phyloP scores from a whole-genome alignment of 495 filamentous ascomycete species.

The Aspergillus olivimuriae region DNA sequence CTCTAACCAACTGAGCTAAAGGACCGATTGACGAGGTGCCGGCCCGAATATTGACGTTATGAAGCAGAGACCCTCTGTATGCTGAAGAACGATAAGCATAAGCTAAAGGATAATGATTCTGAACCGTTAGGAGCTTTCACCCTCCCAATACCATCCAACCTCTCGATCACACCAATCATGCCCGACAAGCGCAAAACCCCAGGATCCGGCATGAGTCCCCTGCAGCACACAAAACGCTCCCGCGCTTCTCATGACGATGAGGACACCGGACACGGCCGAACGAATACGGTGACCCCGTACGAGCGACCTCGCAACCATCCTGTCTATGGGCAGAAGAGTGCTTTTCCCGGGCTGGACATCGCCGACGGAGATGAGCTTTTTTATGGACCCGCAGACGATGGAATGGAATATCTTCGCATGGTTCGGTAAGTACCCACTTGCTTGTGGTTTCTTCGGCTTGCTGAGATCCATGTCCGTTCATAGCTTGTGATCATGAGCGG shows the following conservation, averaged over 20 bases:
- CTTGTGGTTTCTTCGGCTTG: constrained; percentile 1
- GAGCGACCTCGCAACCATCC: constrained; percentile 51
- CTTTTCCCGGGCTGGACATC: constrained; percentile 66
- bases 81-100: too few relatives aligned
- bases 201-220: constrained; percentile 10
- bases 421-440: constrained; percentile 60
- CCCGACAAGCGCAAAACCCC: constrained; percentile 31
- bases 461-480: constrained; percentile 1
- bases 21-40: too few relatives aligned
- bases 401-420: constrained; percentile 68
- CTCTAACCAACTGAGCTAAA: too few relatives aligned
- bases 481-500: background rate
- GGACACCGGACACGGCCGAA: constrained; percentile 13
- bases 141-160: too few relatives aligned
- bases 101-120: too few relatives aligned
- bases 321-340: constrained; percentile 68
- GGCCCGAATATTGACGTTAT: too few relatives aligned
- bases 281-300: constrained; percentile 12
- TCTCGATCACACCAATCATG: constrained; percentile 21
- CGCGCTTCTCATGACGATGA: constrained; percentile 26
- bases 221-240: constrained; percentile 22
- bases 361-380: constrained; percentile 44
- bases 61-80: too few relatives aligned
- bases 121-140: too few relatives aligned
- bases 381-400: constrained; percentile 51